These are phyloP conservation scores for Acanthamoeba healyi DNA, from an alignment of 208 protist species.

Conservation along the genomic window DNA sequence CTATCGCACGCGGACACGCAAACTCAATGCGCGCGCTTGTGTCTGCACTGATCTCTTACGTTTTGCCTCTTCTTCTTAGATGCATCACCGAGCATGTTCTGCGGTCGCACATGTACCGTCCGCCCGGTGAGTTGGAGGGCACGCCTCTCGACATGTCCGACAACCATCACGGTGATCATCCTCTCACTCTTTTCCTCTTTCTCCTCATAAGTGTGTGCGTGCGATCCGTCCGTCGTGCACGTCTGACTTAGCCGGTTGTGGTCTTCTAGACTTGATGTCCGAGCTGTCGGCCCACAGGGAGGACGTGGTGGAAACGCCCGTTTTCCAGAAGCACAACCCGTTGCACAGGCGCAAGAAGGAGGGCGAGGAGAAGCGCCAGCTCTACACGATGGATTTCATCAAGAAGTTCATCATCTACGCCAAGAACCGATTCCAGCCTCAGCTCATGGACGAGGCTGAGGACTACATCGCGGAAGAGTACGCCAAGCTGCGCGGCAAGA, in stretches of 20 bases:
- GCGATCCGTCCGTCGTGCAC: too few relatives aligned
- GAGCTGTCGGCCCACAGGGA: neutral
- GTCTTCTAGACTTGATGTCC: conserved; percentile 53
- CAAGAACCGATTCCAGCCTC: conserved; percentile 80
- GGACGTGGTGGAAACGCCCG: conserved; percentile 71
- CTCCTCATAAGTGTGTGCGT: conserved; percentile 43
- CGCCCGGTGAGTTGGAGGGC: conserved; percentile 57
- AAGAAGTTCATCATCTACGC: conserved; percentile 97
- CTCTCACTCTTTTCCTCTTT: neutral
- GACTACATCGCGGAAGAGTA: conserved; percentile 74
- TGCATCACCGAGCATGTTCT: conserved; percentile 97
- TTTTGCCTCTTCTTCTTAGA: too few relatives aligned
- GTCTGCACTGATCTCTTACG: too few relatives aligned
- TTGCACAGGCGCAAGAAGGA: neutral
- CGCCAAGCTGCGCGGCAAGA: conserved; percentile 74
- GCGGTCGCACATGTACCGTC: conserved; percentile 92
- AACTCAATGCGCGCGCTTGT: neutral
- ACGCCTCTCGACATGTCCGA: conserved; percentile 1
- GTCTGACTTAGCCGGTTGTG: too few relatives aligned
- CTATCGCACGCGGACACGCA: neutral
- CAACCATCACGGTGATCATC: neutral
- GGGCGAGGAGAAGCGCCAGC: conserved; percentile 77
- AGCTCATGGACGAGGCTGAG: conserved; percentile 75
- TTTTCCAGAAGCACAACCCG: conserved; percentile 76
- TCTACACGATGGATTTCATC: conserved; percentile 97